phyloP scores from a whole-genome alignment of 306 rosid genomes.

The barrel medic (Medicago truncatula) region MtrunA17r5.0-ANR NC_053049.1:18759501-18760000 shows the following conservation, averaged over 20 bases:
- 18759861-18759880: background rate
- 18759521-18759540: too few species aligned
- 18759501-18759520: too few species aligned
- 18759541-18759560: background rate
- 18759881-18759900: conserved; percentile 12
- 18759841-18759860: conserved; percentile 24
- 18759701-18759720: conserved; percentile 90
- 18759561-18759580: background rate
- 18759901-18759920: conserved; percentile 23
- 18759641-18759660: conserved; percentile 74
- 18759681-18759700: conserved; percentile 96
- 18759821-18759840: conserved; percentile 18
- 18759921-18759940: background rate
- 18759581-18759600: background rate
- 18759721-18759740: conserved; percentile 86
- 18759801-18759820: background rate
- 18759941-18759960: background rate
- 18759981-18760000: background rate
- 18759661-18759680: conserved; percentile 92
- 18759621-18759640: conserved; percentile 47
- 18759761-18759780: conserved; percentile 84
- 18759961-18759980: background rate
- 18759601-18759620: background rate
- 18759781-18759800: conserved; percentile 22
- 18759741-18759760: conserved; percentile 87